Base-by-base conservation (phyloP, 2,329 filamentous ascomycete genomes). In the Ceratocystis lukuohia region DNA sequence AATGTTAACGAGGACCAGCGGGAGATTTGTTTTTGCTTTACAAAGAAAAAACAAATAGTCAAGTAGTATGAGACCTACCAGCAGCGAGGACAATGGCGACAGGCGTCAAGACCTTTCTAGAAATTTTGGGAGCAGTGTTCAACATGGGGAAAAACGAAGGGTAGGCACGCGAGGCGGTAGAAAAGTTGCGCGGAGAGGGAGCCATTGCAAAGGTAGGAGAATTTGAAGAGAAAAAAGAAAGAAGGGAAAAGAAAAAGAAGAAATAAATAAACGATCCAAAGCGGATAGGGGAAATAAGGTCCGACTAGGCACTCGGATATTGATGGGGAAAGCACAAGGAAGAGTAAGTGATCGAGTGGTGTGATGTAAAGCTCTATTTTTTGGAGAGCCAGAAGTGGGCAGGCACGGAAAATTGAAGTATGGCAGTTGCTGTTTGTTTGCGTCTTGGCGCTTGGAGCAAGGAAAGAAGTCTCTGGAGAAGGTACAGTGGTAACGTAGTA, bases 21-120 rank as follows among this genome's bases (percentile, higher is more conserved):
- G 8, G 10, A 41, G 3, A 41, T 41, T 41, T 41, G 37, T 4
- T 41, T 41, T 41, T 41, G 44, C 25, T 15, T 30, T n/a, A 7
- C 3, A 61, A 15, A 25, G 10, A 12, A 8, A 56, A 44, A 12
- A 44, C 64, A 17, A 17, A 41, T 1, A 44, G 20, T 12, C 20
- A 17, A 62, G 17, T 30, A 41, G 5, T 10, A 50, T 6, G 2
- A 67, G 57, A 70, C 69, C 65, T 68, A 72, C 74, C 74, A 62
- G 75, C 73, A 62, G 73, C 70, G 3, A 73, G 72, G 50, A 72
- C 73, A 45, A 72, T 70, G 37, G 72, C 71, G 22, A 73, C 73
- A 0, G 73, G 74, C 12, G 70, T 65, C 44, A 72, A 70, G 66
- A 73, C 70, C 53, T 56, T 67, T 12, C 63, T 62, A 46, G 67